phyloP scores from a whole-genome alignment of 2,329 filamentous ascomycete species.

The Pseudogymnoascus sp. region DNA sequence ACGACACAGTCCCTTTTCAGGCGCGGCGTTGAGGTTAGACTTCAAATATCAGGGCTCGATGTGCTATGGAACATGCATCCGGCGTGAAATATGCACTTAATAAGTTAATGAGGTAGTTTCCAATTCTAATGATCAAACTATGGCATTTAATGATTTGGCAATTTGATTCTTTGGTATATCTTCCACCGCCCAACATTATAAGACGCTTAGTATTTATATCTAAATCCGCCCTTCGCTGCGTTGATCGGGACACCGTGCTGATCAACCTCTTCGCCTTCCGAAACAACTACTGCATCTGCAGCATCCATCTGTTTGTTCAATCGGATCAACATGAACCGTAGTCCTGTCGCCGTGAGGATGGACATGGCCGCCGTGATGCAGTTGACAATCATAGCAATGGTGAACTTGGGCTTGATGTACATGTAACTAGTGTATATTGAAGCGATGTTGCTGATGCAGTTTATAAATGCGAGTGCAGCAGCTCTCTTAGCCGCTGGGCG shows the following conservation, averaged over 20 bases:
- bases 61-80: neutral
- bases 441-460: constrained; percentile 62
- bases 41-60: neutral
- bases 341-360: constrained; percentile 54
- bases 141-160: neutral
- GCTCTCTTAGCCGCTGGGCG: constrained; percentile 59
- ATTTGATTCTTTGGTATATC: neutral
- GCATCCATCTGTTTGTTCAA: constrained; percentile 65
- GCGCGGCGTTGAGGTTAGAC: neutral
- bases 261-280: constrained; percentile 21
- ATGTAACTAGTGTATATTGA: constrained; percentile 66
- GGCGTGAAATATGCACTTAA: neutral
- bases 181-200: neutral
- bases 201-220: neutral
- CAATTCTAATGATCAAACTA: neutral
- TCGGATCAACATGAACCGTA: constrained; percentile 56
- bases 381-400: constrained; percentile 62
- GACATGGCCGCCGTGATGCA: constrained; percentile 58
- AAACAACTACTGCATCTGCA: constrained; percentile 51
- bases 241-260: constrained; percentile 13
- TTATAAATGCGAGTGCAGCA: constrained; percentile 68
- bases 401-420: constrained; percentile 49
- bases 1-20: neutral
- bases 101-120: neutral
- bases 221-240: constrained; percentile 13